Percentiles rank a stretch among this genome's conserved stretches.
Evolutionary conservation across 108 stramenopile species (phyloP).

Genomic region (Halocafeteria seosinensis): DNA sequence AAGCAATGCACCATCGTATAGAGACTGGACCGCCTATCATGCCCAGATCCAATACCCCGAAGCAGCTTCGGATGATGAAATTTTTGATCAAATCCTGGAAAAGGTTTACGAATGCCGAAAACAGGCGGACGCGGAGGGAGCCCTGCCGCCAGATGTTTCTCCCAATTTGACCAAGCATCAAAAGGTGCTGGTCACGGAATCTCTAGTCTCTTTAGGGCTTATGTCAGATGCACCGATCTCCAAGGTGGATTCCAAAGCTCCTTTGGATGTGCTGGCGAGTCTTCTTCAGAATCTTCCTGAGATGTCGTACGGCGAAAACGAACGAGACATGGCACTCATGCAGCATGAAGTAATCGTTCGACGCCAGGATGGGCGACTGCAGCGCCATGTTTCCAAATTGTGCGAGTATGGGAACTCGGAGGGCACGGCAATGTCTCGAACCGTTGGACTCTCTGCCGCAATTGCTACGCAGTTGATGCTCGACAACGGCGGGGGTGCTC

Average conservation of each 20-base stretch:
- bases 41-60: not conserved
- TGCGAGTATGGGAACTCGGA: slow-evolving; percentile 5
- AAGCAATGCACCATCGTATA: not conserved
- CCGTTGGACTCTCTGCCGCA: slow-evolving; percentile 21
- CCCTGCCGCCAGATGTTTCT: not conserved
- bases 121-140: not conserved
- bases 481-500: not conserved
- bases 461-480: slow-evolving; percentile 22
- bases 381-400: slow-evolving; percentile 4
- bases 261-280: not conserved
- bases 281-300: not conserved
- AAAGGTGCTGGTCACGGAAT: not conserved
- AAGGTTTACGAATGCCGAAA: not conserved
- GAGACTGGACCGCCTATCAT: not conserved
- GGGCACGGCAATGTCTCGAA: slow-evolving; percentile 21
- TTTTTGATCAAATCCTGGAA: not conserved
- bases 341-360: slow-evolving; percentile 2
- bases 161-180: not conserved
- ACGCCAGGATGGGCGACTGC: not conserved
- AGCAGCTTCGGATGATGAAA: not conserved
- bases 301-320: not conserved
- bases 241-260: not conserved
- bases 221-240: not conserved
- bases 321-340: slow-evolving; percentile 14
- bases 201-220: not conserved